Evolutionary conservation across 805 yeast species (phyloP).

Genomic region (Candida nonsorbophila): DNA sequence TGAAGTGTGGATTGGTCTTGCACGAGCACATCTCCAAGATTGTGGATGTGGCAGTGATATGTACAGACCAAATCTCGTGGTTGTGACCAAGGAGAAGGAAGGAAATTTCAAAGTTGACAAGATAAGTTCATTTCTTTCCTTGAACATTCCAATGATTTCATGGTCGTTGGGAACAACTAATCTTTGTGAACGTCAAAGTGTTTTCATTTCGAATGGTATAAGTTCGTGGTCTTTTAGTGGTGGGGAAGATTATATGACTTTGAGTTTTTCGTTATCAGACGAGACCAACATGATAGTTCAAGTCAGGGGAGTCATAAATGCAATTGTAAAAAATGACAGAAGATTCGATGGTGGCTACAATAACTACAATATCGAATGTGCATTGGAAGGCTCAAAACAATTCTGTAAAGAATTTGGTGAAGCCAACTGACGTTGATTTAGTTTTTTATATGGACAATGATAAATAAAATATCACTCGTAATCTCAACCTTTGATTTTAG

Average conservation of each 20-base stretch:
- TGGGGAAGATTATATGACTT: constrained; percentile 21
- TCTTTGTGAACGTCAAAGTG: constrained; percentile 23
- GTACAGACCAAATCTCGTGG: constrained; percentile 36
- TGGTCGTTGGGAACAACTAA: constrained; percentile 21
- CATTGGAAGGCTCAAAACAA: constrained; percentile 17
- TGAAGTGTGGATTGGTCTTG: constrained; percentile 34
- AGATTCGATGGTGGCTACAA: constrained; percentile 9
- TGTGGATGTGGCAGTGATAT: constrained; percentile 38
- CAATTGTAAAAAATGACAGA: constrained; percentile 8
- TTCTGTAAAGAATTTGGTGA: constrained; percentile 24
- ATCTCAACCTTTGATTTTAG: neutral
- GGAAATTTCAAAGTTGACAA: constrained; percentile 19
- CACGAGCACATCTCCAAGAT: constrained; percentile 31
- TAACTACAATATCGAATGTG: constrained; percentile 25
- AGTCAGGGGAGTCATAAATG: constrained; percentile 25
- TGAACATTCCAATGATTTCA: constrained; percentile 21
- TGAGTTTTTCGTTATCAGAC: constrained; percentile 33
- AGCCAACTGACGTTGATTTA: too few species aligned
- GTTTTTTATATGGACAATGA: too few species aligned
- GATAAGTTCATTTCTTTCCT: constrained; percentile 24
- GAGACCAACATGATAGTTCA: constrained; percentile 28
- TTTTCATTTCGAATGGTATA: constrained; percentile 32
- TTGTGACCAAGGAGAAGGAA: constrained; percentile 12
- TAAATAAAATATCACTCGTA: neutral
- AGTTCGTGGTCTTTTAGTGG: constrained; percentile 16